Percentiles rank a stretch among this genome's conserved stretches.
Conservation (phyloP, 2,329 filamentous ascomycete genomes). For the Clonostachys solani region DNA sequence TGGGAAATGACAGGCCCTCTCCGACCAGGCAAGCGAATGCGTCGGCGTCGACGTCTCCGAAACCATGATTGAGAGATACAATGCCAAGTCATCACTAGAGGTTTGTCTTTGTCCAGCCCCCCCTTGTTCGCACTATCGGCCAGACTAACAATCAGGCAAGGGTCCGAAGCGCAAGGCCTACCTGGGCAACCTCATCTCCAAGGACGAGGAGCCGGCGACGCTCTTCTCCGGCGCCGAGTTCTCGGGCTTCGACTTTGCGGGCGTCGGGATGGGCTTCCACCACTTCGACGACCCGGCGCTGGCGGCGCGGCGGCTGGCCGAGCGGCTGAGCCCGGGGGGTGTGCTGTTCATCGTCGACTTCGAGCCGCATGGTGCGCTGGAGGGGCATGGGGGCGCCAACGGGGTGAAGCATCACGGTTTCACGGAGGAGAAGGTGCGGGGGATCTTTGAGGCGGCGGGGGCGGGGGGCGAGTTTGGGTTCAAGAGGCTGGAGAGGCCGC, state of each 20-base stretch:
- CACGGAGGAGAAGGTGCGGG: constrained; percentile 11
- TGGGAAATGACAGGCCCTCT: background rate
- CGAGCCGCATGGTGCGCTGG: constrained; percentile 4
- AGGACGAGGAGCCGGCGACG: constrained; percentile 8
- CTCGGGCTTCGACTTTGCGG: constrained; percentile 20
- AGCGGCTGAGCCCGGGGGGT: constrained; percentile 19
- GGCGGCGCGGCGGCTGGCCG: constrained; percentile 18
- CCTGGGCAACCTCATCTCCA: constrained; percentile 18
- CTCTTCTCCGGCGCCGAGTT: constrained; percentile 12
- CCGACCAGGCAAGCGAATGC: background rate
- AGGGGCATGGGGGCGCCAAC: background rate
- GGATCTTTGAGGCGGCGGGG: constrained; percentile 14
- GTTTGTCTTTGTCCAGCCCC: too few relatives aligned
- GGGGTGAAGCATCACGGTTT: constrained; percentile 14
- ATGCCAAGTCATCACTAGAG: constrained; percentile 11
- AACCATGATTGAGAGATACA: constrained; percentile 22
- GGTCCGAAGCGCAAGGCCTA: constrained; percentile 11
- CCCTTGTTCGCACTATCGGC: constrained; percentile 1
- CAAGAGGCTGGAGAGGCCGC: constrained; percentile 43
- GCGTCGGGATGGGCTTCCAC: constrained; percentile 28
- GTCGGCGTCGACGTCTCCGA: constrained; percentile 26
- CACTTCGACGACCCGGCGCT: constrained; percentile 20
- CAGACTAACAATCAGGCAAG: background rate
- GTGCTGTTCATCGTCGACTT: constrained; percentile 26
- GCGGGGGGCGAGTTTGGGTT: constrained; percentile 53